Evolutionary conservation across 2,329 filamentous ascomycete species (phyloP), one percentile per base, ranked within the genome.

Genomic region (Phaeoacremonium minimum): DNA sequence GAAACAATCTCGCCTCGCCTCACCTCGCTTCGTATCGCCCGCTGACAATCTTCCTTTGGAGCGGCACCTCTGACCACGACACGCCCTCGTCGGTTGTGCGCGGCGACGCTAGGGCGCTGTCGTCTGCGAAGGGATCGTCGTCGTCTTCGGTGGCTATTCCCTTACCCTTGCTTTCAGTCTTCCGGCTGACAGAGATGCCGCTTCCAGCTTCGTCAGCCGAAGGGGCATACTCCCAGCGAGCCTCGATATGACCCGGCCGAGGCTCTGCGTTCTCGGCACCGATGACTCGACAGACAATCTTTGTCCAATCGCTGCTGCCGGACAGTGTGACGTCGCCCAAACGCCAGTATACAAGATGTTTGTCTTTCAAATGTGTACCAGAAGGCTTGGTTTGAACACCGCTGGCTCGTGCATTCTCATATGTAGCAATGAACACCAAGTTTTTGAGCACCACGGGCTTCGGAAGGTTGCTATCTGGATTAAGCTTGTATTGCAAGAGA

Each of bases 401-500:
- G 4, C 67, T 73, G 0, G 85, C 79, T 45, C 72, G 74, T 8
- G 67, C 69, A 26, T 83, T 81, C 30, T 87, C 82, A 46, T 94
- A 83, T 1, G 76, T 79, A 18, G 83, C 77, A 13, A 87, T 71
- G 17, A 94, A 69, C 6, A 85, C 73, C 16, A 96, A 72, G 49
- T 95, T 95, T 50, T 81, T 83, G 52, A 60, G 73, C 53, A 50
- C 68, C 46, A 65, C 60, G 2, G 64, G 63, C 15, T 45, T 53
- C 3, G 53, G 44, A 4, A 69, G 64, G 33, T 64, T 68, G 45
- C 56, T 88, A 1, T 71, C 66, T 1, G 88, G 85, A 58, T 96
- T 95, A 13, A 93, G 73, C 6, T 81, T 80, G 63, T 96, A 97
- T 52, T 85, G 80, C 26, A 97, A 67, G 36, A 96, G 77, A 28